Conservation (phyloP, 2,329 filamentous ascomycete species). For the Verticillium dahliae region DNA sequence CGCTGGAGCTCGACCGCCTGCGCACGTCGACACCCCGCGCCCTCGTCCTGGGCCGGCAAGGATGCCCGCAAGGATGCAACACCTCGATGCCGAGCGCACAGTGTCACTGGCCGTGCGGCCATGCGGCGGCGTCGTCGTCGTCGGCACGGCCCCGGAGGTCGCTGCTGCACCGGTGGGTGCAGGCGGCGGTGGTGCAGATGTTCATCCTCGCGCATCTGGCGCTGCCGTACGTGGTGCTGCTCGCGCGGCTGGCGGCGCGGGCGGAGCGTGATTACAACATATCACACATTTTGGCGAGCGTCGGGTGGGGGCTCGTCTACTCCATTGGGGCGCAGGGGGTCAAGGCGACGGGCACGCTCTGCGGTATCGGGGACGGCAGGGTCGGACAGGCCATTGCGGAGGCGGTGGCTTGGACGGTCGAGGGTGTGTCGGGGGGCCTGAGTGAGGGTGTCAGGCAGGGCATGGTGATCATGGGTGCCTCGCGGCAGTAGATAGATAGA, state of each 20-base stretch:
- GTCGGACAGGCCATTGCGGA: slow-evolving; percentile 53
- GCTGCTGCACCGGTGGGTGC: slow-evolving; percentile 52
- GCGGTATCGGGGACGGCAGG: slow-evolving; percentile 56
- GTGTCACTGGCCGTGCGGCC: slow-evolving; percentile 5
- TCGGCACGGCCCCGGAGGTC: slow-evolving; percentile 25
- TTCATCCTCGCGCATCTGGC: slow-evolving; percentile 55
- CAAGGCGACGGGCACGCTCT: slow-evolving; percentile 46
- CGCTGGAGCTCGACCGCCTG: slow-evolving; percentile 45
- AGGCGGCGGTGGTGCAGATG: slow-evolving; percentile 47
- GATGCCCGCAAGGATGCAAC: neutral
- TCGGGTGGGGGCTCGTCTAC: slow-evolving; percentile 45
- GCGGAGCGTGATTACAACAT: slow-evolving; percentile 64
- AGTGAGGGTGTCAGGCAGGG: slow-evolving; percentile 52
- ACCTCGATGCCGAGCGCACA: slow-evolving; percentile 6
- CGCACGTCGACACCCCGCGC: slow-evolving; percentile 40
- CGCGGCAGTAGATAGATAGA: neutral
- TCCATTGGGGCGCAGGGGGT: slow-evolving; percentile 44
- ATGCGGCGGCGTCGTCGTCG: neutral
- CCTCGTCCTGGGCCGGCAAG: slow-evolving; percentile 8
- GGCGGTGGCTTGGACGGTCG: slow-evolving; percentile 52
- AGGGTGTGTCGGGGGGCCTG: slow-evolving; percentile 59
- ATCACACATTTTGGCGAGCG: slow-evolving; percentile 48
- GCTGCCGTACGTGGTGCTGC: slow-evolving; percentile 51
- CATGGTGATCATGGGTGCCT: slow-evolving; percentile 8
- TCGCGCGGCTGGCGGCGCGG: slow-evolving; percentile 47